Evolutionary conservation across 1,284 basidiomycete genomes (phyloP).

Genomic region (Austroboletus novae-zelandiae): DNA sequence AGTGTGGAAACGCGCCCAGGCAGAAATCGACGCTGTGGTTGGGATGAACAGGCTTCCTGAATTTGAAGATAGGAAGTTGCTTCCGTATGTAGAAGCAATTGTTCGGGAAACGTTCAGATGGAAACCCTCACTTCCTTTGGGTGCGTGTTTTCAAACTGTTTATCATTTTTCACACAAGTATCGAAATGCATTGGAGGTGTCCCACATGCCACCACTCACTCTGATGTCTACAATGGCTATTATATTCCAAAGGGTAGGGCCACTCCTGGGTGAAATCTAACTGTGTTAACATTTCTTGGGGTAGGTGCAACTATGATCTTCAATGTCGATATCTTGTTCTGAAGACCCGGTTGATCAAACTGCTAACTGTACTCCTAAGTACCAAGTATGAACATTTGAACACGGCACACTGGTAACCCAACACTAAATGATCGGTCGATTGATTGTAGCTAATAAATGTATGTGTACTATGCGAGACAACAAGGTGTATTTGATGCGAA

Average conservation of each 20-base stretch:
- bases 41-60: slow-evolving; percentile 38
- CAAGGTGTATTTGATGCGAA: slow-evolving; percentile 8
- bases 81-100: slow-evolving; percentile 39
- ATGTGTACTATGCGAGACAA: slow-evolving; percentile 12
- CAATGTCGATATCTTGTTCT: no score
- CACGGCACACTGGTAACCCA: slow-evolving; percentile 11
- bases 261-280: no score
- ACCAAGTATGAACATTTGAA: neutral
- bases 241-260: slow-evolving; percentile 23
- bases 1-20: slow-evolving; percentile 32
- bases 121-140: slow-evolving; percentile 16
- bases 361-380: neutral
- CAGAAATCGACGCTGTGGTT: slow-evolving; percentile 37
- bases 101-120: slow-evolving; percentile 36
- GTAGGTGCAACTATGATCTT: slow-evolving; percentile 10
- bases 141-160: slow-evolving; percentile 1
- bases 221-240: slow-evolving; percentile 16
- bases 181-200: slow-evolving; percentile 2
- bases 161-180: neutral
- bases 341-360: no score
- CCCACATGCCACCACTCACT: slow-evolving; percentile 4
- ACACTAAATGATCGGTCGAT: slow-evolving; percentile 14
- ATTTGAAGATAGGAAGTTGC: slow-evolving; percentile 33
- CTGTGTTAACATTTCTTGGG: no score
- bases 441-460: slow-evolving; percentile 22